A percentile compares a stretch with the other conserved stretches of the same genome.
phyloP scores from a whole-genome alignment of 2,329 filamentous ascomycete genomes.

The Kalmusia sp. region DNA sequence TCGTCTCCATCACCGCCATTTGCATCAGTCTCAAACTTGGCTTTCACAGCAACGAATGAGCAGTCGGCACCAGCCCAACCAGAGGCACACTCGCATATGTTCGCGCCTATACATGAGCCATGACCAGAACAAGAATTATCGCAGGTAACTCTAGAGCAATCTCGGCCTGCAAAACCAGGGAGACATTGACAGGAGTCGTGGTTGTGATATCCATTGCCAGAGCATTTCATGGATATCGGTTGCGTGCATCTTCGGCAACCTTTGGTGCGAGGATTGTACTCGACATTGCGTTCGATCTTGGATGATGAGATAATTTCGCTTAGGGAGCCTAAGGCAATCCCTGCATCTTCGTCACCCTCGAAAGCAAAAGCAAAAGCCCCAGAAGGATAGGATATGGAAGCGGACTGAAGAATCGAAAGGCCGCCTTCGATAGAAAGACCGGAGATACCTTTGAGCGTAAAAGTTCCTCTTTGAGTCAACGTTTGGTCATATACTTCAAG shows the following conservation, averaged over 20 bases:
- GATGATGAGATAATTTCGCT: constrained; percentile 19
- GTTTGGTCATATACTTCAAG: constrained; percentile 32
- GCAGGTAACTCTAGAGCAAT: constrained; percentile 30
- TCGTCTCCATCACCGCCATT: constrained; percentile 43
- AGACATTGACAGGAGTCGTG: constrained; percentile 30
- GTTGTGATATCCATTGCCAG: constrained; percentile 15
- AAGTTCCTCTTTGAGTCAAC: constrained; percentile 22
- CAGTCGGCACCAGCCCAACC: constrained; percentile 37
- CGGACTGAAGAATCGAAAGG: constrained; percentile 30
- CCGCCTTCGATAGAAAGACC: constrained; percentile 36
- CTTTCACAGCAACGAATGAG: constrained; percentile 34
- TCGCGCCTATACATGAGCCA: constrained; percentile 33
- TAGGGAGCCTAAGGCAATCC: constrained; percentile 31
- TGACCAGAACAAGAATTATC: constrained; percentile 35
- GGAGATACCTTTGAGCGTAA: constrained; percentile 27
- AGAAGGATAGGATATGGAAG: constrained; percentile 15
- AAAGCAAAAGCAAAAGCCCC: constrained; percentile 35
- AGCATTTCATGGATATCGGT: constrained; percentile 24
- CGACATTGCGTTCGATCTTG: constrained; percentile 25
- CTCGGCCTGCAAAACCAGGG: constrained; percentile 27
- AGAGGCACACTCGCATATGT: constrained; percentile 33
- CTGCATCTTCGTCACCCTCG: constrained; percentile 31
- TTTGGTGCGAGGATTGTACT: constrained; percentile 24
- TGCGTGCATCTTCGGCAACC: constrained; percentile 26
- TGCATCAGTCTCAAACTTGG: constrained; percentile 41